Evolutionary conservation across 2,329 filamentous ascomycete species (phyloP).

Genomic region (Colletotrichum acutatum): DNA sequence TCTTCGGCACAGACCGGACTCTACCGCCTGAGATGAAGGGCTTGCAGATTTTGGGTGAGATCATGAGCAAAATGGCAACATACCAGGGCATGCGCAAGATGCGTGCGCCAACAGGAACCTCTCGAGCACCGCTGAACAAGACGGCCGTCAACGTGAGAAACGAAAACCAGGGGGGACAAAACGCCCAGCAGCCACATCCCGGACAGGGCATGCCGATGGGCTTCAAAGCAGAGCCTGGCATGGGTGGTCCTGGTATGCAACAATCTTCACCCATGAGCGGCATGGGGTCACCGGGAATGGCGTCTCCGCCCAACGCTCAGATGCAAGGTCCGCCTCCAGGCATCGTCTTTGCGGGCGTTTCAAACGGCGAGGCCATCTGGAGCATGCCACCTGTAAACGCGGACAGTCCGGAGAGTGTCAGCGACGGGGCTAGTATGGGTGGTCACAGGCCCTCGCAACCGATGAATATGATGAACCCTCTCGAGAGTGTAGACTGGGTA

Average conservation of each 20-base stretch:
- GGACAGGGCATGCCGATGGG: slow-evolving; percentile 26
- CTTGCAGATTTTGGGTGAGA: slow-evolving; percentile 68
- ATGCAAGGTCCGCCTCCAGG: slow-evolving; percentile 37
- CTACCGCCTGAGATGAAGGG: slow-evolving; percentile 67
- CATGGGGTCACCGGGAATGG: slow-evolving; percentile 19
- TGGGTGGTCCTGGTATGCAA: slow-evolving; percentile 13
- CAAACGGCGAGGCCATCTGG: slow-evolving; percentile 61
- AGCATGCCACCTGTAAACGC: slow-evolving; percentile 50
- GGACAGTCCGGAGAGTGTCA: slow-evolving; percentile 55
- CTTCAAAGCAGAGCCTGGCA: slow-evolving; percentile 33
- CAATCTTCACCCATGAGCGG: slow-evolving; percentile 22
- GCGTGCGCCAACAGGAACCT: slow-evolving; percentile 60
- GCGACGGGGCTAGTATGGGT: slow-evolving; percentile 51
- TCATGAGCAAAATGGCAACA: slow-evolving; percentile 68
- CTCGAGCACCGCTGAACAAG: slow-evolving; percentile 49
- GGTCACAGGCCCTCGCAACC: slow-evolving; percentile 30
- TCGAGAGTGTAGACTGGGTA: slow-evolving; percentile 75
- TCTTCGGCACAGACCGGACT: slow-evolving; percentile 70
- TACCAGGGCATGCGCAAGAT: slow-evolving; percentile 70
- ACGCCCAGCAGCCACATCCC: slow-evolving; percentile 28
- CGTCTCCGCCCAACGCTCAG: slow-evolving; percentile 23
- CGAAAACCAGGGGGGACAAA: slow-evolving; percentile 37
- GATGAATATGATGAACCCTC: slow-evolving; percentile 29
- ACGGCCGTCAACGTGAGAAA: slow-evolving; percentile 45
- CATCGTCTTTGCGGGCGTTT: slow-evolving; percentile 58